Conservation (phyloP, 768 basidiomycete genomes). For the Boletus subparvulus region DNA sequence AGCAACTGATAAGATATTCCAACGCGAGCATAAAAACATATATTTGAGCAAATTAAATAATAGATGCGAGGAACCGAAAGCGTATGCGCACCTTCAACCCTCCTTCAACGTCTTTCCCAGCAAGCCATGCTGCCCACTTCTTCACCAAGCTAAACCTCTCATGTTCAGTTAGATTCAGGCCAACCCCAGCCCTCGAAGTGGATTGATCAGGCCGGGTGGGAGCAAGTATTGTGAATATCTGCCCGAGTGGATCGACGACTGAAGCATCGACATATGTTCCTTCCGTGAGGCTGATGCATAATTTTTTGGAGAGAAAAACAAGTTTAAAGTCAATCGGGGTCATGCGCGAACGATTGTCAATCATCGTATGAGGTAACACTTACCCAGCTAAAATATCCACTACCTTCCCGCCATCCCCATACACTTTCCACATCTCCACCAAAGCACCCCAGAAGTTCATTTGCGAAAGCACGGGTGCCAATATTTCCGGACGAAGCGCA, state of each 20-base stretch:
- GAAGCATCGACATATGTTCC: conserved; percentile 25
- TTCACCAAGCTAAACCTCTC: conserved; percentile 61
- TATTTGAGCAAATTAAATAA: not conserved
- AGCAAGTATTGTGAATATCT: conserved; percentile 29
- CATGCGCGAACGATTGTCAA: not conserved
- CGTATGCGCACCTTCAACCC: conserved; percentile 60
- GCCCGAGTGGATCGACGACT: conserved; percentile 26
- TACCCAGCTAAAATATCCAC: conserved; percentile 28
- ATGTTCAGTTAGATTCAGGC: conserved; percentile 16
- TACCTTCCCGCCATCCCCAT: conserved; percentile 19
- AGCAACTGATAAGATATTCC: conserved; percentile 16
- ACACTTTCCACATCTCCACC: conserved; percentile 29
- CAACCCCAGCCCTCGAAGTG: not conserved
- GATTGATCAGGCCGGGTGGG: conserved; percentile 10
- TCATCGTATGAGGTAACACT: conserved; percentile 1
- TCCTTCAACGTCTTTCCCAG: conserved; percentile 62
- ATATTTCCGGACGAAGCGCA: conserved; percentile 11
- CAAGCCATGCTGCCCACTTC: conserved; percentile 81
- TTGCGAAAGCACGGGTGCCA: conserved; percentile 20
- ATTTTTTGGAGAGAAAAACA: not conserved
- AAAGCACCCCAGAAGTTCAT: conserved; percentile 25
- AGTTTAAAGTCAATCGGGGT: not conserved
- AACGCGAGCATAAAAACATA: not conserved
- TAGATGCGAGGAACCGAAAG: not conserved
- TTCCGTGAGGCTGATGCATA: conserved; percentile 23